Evolutionary conservation across 2,329 filamentous ascomycete species (phyloP).

Genomic region (Colletotrichum cuscutae): DNA sequence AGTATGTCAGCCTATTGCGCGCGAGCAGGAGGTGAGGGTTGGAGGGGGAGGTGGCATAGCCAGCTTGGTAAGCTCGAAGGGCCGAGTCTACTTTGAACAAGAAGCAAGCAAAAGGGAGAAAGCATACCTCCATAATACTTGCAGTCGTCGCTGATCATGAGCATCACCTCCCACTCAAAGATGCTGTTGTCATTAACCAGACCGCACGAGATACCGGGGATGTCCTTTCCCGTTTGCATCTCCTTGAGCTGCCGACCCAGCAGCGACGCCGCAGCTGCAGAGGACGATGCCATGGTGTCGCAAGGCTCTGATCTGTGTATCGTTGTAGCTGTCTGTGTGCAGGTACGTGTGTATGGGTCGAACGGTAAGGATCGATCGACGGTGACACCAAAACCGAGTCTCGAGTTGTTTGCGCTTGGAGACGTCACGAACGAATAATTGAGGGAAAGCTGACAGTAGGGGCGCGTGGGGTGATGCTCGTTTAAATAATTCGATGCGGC

Average conservation of each 20-base stretch:
- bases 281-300: conserved; percentile 51
- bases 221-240: conserved; percentile 91
- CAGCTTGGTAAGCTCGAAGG: too few species aligned
- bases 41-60: not conserved
- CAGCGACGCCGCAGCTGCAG: conserved; percentile 74
- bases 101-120: too few species aligned
- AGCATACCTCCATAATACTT: conserved; percentile 83
- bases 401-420: not conserved
- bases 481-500: not conserved
- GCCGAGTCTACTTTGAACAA: too few species aligned
- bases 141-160: conserved; percentile 96
- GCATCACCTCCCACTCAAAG: conserved; percentile 98
- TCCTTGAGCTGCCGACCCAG: conserved; percentile 90
- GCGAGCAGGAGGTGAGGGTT: not conserved
- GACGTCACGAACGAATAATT: not conserved
- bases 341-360: not conserved
- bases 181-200: conserved; percentile 86
- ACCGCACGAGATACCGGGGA: conserved; percentile 94
- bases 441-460: not conserved
- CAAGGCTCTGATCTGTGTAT: not conserved
- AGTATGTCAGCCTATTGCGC: not conserved
- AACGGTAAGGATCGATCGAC: not conserved
- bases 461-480: not conserved
- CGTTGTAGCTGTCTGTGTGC: not conserved
- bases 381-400: not conserved